Evolutionary conservation across 176 grass and related monocot species (phyloP), one percentile per base, ranked within the genome.

Genomic region (Bolboschoenus planiculmis): DNA sequence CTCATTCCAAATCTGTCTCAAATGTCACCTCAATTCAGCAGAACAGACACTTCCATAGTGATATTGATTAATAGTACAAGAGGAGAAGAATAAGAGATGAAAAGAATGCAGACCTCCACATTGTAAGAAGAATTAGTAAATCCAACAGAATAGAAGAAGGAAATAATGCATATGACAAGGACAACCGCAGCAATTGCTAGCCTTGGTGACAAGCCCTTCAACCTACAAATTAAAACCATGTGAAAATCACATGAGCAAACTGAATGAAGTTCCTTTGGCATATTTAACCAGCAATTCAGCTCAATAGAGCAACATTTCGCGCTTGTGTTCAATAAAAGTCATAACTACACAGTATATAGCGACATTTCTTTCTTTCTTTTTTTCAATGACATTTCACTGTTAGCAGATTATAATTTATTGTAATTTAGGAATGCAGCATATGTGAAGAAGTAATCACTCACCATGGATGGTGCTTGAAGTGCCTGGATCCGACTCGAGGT

Each of bases 81-180:
- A 18, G 7, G 39, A 40, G 39, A 6, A 6, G 39, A 55, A 79
- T 23, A 47, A 61, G 18, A 26, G 16, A 62, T 3, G 1, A 64
- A 33, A 39, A 47, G 10, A 18, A 21, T 23, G 71, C 72, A 46
- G 48, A 86, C 84, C 84, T 81, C 24, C 4, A 72, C 72, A 31
- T 6, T 56, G 46, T 74, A 61, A 35, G 47, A 86, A 3, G 79
- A 66, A 20, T n/a, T 61, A 7, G 84, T 79, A 34, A 89, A 56
- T 1, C 83, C 80, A 10, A 83, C 47, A 39, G 46, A 79, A 40
- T 79, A 86, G 70, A 86, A 73, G 20, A 89, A 72, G 11, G 56
- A 84, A 5, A 89, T 13, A 50, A 65, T 55, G 36, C 88, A 89
- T 44, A 89, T 44, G 16, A 83, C 26, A 55, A 89, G 84, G 47